Evolutionary conservation across 805 yeast genomes (phyloP), one percentile per base, ranked within the genome.

Genomic region (Myxozyma vanderwaltii): DNA sequence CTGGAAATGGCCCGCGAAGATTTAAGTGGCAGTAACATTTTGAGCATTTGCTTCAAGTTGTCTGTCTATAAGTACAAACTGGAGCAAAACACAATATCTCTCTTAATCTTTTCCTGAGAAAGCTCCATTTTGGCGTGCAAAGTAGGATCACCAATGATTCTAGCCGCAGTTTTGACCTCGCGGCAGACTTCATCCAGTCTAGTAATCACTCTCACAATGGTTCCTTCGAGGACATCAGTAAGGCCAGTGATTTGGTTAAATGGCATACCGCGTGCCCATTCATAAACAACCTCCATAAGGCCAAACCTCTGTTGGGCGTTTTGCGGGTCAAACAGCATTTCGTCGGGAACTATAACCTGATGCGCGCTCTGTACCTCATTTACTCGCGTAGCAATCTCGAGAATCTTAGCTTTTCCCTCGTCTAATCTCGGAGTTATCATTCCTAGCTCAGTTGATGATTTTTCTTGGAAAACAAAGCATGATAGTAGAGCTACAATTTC

Each of bases 71-170:
- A 76, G 71, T 94, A 94, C 61, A 94, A 81, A 58, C 96, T 88
- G 3, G 98, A 97, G 72, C 98, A 94, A 75, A 94, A 94, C 0
- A 94, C 98, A 67, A 94, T 94, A 72, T 94, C 99, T 68, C 99
- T 84, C 75, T 92, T 92, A 71, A 94, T 94, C 72, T 84, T 83
- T 71, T 94, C 98, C 74, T 92, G 98, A 0, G 97, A 97, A 56
- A 83, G 86, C 21, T 84, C 79, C 94, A 94, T 90, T 74, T 92
- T 92, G 48, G 89, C 79, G 73, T 91, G 95, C 63, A 94, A 79
- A n/a, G 82, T 82, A 5, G 95, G 85, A 73, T 94, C 97, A 56
- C 99, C 99, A 69, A 94, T 89, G 67, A 94, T 90, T 66, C 92
- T 79, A 1, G 98, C 91, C 2, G 98, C 97, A 54, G 89, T 86